A percentile compares a stretch with the other conserved stretches of the same genome.
These are phyloP conservation scores for Xerocomellus dryophilus DNA, from an alignment of 768 basidiomycete genomes.

Conservation along the genomic window DNA sequence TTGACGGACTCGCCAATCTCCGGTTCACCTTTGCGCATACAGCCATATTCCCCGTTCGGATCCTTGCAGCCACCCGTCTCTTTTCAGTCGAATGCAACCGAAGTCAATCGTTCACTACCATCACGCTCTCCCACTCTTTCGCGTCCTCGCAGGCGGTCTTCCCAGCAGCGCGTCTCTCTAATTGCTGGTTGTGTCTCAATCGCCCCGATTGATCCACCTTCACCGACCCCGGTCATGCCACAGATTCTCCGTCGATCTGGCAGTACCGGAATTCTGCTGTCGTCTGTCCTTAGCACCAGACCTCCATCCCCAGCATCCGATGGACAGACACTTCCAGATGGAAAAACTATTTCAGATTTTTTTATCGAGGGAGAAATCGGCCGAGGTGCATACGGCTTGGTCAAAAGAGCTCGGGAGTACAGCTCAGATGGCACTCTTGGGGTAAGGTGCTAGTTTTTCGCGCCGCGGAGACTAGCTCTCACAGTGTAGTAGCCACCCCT, in stretches of 20 bases:
- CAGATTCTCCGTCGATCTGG: conserved; percentile 61
- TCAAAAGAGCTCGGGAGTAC: conserved; percentile 84
- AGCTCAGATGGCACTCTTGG: conserved; percentile 74
- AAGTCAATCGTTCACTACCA: conserved; percentile 30
- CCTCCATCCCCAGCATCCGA: conserved; percentile 56
- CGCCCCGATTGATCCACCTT: conserved; percentile 70
- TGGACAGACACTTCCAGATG: conserved; percentile 39
- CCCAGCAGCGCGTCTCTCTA: conserved; percentile 80
- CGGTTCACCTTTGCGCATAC: conserved; percentile 34
- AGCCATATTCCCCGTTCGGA: conserved; percentile 31
- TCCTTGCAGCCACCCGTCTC: conserved; percentile 18
- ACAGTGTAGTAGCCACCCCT: conserved; percentile 61
- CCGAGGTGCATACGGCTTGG: conserved; percentile 91
- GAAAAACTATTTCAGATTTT: conserved; percentile 80
- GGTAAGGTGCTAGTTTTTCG: conserved; percentile 47
- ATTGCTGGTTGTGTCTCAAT: conserved; percentile 81
- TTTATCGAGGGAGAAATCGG: conserved; percentile 86
- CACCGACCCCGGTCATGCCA: conserved; percentile 57
- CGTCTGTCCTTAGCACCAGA: conserved; percentile 55
- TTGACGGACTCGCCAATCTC: conserved; percentile 31
- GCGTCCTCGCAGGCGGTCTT: conserved; percentile 71
- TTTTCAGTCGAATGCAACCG: conserved; percentile 19
- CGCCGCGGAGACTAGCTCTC: conserved; percentile 1
- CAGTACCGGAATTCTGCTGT: conserved; percentile 63
- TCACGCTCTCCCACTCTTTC: conserved; percentile 54